A percentile compares a stretch with the other conserved stretches of the same genome.
Conservation (phyloP, 306 rosid species). For the Vigna radiata region DNA sequence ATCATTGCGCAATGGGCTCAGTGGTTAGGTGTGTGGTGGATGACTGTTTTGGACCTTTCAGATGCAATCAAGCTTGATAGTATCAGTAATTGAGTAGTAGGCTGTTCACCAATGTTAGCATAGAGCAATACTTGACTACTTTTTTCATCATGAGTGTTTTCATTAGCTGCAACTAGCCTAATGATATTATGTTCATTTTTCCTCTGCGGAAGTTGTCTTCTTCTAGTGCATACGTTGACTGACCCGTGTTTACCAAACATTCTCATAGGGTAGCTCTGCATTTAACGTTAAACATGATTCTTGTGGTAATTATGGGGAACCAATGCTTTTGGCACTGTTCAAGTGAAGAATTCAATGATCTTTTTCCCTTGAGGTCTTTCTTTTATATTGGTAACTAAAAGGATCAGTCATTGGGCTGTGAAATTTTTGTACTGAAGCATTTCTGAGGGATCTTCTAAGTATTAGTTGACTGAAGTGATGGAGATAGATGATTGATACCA, state of each 20-base stretch:
- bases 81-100: conserved; percentile 1
- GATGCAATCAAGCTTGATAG: conserved; percentile 12
- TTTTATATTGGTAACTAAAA: conserved; percentile 3
- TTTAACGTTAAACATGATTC: background rate
- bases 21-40: conserved; percentile 73
- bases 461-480: conserved; percentile 32
- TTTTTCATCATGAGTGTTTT: background rate
- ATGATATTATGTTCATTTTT: background rate
- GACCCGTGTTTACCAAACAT: conserved; percentile 4
- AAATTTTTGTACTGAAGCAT: conserved; percentile 1
- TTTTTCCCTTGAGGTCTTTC: conserved; percentile 24
- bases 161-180: background rate
- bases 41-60: conserved; percentile 26
- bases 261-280: background rate
- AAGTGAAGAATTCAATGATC: conserved; percentile 3
- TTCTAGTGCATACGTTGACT: conserved; percentile 7
- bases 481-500: conserved; percentile 4
- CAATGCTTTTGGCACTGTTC: conserved; percentile 7
- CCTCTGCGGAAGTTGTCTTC: conserved; percentile 2
- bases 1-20: conserved; percentile 90
- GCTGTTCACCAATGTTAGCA: conserved; percentile 7
- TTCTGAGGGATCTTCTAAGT: conserved; percentile 33
- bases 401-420: background rate
- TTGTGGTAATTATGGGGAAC: conserved; percentile 25
- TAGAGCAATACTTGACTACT: conserved; percentile 12